Evolutionary conservation across 2,329 filamentous ascomycete genomes (phyloP).

Genomic region (Exophiala oligosperma): DNA sequence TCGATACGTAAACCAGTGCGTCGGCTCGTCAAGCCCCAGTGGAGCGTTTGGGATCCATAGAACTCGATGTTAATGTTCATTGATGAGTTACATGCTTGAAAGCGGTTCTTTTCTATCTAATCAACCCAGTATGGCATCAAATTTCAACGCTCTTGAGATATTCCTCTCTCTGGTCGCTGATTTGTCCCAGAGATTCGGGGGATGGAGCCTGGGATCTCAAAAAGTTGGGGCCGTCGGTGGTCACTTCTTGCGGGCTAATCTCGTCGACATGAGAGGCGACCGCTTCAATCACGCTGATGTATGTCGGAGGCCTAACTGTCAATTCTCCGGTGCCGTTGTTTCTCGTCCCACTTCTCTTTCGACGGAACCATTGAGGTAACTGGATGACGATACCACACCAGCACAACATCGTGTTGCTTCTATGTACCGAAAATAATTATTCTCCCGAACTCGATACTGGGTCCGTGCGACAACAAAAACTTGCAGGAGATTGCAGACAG

Average conservation of each 20-base stretch:
- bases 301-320: background rate
- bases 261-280: background rate
- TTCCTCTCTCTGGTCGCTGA: background rate
- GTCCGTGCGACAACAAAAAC: background rate
- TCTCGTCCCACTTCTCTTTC: background rate
- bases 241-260: background rate
- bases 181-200: background rate
- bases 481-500: background rate
- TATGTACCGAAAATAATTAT: background rate
- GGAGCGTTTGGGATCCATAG: background rate
- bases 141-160: background rate
- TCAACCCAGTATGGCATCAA: background rate
- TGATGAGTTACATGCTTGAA: background rate
- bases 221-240: background rate
- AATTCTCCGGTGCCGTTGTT: background rate
- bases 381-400: background rate
- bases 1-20: background rate
- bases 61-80: background rate
- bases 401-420: conserved; percentile 1
- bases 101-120: background rate
- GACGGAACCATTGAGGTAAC: conserved; percentile 1
- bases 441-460: background rate
- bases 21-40: background rate
- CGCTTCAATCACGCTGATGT: conserved; percentile 1
- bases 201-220: conserved; percentile 1